Evolutionary conservation across 495 filamentous ascomycete species (phyloP), one percentile per base, ranked within the genome.

Genomic region (Jackrogersella minutella): DNA sequence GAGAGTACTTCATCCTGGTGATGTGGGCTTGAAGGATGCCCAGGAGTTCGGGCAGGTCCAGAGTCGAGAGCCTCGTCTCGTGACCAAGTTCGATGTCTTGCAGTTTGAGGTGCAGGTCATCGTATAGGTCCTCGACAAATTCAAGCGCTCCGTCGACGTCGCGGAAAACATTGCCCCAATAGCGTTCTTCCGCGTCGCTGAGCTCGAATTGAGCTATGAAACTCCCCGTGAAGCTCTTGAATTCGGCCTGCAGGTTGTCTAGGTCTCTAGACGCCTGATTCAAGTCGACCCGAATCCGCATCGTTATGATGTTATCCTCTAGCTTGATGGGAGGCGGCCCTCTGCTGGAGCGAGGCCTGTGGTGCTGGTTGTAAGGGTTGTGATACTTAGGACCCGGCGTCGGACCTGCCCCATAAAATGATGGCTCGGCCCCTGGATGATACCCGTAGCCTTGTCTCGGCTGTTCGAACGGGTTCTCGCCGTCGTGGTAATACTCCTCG

Each of bases 261-360:
- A 68, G 28, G 0, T 58, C 44, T 5, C 22, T 19, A 9, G 10
- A 17, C 0, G 43, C 11, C 8, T 16, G 46, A 10, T 40, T 52
- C 37, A 68, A 10, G 3, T 58, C 64, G 2, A 58, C 21, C 17
- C 64, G 53, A 0, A 68, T 46, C 11, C 52, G 51, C 64, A 62
- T 59, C 6, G 47, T 54, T 3, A 62, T 43, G 11, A 58, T 59
- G 28, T 39, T 36, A 34, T 62, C 65, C 22, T 46, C 58, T 13
- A 53, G 37, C 5, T 6, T 54, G 0, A 30, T 4, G 24, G 2
- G 26, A 22, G 9, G 40, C 28, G 54, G 39, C 24, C 28, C 28
- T n/a, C 41, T 1, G 5, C 26, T 0, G 14, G 9, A 8, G 10
- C 19, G 22, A 31, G 54, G 28, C 28, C 16, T 24, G 40, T 47